Evolutionary conservation across 1,284 basidiomycete species (phyloP).

Genomic region (Abortiporus biennis): DNA sequence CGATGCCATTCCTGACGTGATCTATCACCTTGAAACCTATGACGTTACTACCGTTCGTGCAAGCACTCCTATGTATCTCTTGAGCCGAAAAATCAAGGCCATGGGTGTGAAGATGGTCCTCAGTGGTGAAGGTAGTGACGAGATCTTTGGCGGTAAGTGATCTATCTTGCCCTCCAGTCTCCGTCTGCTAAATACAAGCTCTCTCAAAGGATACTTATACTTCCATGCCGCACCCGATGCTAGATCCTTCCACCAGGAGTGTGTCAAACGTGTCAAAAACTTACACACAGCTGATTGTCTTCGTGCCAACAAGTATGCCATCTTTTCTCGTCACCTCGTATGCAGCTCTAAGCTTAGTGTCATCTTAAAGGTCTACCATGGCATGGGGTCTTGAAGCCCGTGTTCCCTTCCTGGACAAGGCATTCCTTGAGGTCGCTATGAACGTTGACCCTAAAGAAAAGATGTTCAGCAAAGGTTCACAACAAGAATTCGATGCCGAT

Average conservation of each 20-base stretch:
- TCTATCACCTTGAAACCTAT: conserved; percentile 98
- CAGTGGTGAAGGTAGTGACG: conserved; percentile 96
- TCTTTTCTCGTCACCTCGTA: conserved; percentile 1
- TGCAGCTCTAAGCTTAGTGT: too few relatives aligned
- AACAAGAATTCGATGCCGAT: conserved; percentile 77
- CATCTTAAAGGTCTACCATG: conserved; percentile 85
- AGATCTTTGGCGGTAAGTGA: conserved; percentile 85
- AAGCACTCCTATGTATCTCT: conserved; percentile 95
- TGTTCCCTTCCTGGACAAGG: conserved; percentile 98
- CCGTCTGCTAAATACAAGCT: background rate
- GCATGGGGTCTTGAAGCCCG: conserved; percentile 99
- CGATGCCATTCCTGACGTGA: conserved; percentile 96
- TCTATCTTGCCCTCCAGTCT: conserved; percentile 7
- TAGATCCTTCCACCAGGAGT: conserved; percentile 92
- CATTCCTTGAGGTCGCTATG: conserved; percentile 94
- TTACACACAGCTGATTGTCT: conserved; percentile 97
- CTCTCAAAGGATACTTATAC: conserved; percentile 83
- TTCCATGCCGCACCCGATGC: conserved; percentile 97
- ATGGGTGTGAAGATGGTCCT: conserved; percentile 99
- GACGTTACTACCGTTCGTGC: conserved; percentile 99
- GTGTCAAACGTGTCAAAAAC: conserved; percentile 94
- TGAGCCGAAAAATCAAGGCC: conserved; percentile 98
- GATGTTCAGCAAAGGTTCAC: conserved; percentile 80
- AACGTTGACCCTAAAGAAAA: conserved; percentile 87
- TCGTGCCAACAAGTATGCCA: conserved; percentile 88